Conservation (phyloP, 768 basidiomycete species). For the Phylloporus scabripes region DNA sequence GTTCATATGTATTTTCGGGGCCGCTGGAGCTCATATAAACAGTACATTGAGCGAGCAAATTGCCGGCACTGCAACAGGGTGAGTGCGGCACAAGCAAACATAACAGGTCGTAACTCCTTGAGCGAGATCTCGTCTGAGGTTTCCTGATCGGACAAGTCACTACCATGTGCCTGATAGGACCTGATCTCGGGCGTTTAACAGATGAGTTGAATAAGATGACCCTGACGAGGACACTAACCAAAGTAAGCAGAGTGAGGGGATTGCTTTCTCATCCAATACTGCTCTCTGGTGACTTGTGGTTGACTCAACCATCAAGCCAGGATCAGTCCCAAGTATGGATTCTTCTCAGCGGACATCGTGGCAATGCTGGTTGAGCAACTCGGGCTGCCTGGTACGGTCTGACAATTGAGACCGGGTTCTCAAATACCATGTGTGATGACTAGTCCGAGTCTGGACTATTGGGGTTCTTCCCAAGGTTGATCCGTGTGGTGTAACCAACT, state of each 20-base stretch:
- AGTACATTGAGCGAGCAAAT: slow-evolving; percentile 22
- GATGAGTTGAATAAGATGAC: slow-evolving; percentile 16
- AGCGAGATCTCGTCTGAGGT: slow-evolving; percentile 26
- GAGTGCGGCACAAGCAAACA: slow-evolving; percentile 28
- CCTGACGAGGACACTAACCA: slow-evolving; percentile 30
- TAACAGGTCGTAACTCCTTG: slow-evolving; percentile 25
- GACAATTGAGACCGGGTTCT: slow-evolving; percentile 19
- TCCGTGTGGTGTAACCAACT: slow-evolving; percentile 12
- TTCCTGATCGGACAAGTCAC: slow-evolving; percentile 22
- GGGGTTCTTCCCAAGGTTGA: slow-evolving; percentile 5
- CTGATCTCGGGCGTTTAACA: slow-evolving; percentile 24
- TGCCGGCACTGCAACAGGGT: slow-evolving; percentile 31
- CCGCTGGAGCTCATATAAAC: slow-evolving; percentile 27
- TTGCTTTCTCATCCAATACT: slow-evolving; percentile 17
- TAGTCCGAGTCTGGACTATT: slow-evolving; percentile 7
- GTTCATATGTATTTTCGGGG: slow-evolving; percentile 34
- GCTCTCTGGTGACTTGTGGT: slow-evolving; percentile 11
- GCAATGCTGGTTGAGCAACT: slow-evolving; percentile 19
- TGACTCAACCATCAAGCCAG: slow-evolving; percentile 18
- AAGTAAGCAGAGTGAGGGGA: slow-evolving; percentile 21
- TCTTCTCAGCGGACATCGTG: slow-evolving; percentile 19
- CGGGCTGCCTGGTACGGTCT: slow-evolving; percentile 9
- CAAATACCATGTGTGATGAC: slow-evolving; percentile 4
- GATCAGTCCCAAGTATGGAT: slow-evolving; percentile 13
- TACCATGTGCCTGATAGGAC: slow-evolving; percentile 29